A percentile compares a stretch with the other conserved stretches of the same genome.
These are phyloP conservation scores for Saccharomycopsis crataegensis DNA, from an alignment of 1,139 yeast species.

Conservation along the genomic window DNA sequence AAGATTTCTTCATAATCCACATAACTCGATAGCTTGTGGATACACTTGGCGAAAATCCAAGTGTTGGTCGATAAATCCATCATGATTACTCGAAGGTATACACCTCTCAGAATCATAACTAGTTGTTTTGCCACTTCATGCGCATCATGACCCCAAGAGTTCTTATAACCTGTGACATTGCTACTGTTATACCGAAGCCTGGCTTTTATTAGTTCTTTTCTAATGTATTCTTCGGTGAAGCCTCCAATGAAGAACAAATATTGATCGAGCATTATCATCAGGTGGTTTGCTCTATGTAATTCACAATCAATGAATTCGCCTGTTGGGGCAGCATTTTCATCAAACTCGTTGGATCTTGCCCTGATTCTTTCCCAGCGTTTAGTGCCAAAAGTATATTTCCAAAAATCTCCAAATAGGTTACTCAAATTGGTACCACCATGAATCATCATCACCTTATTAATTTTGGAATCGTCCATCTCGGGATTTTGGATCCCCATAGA, in stretches of 20 bases:
- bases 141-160: conserved; percentile 9
- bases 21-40: conserved; percentile 1
- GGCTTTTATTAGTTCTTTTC: conserved; percentile 1
- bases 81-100: conserved; percentile 7
- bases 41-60: conserved; percentile 8
- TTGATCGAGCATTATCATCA: conserved; percentile 9
- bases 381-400: conserved; percentile 38
- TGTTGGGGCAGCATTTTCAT: conserved; percentile 1
- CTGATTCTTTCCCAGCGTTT: conserved; percentile 32
- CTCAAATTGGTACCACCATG: conserved; percentile 41
- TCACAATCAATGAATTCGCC: neutral
- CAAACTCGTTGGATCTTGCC: conserved; percentile 3
- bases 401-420: conserved; percentile 36
- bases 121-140: conserved; percentile 8
- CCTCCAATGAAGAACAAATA: conserved; percentile 14
- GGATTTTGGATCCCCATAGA: neutral
- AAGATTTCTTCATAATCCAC: neutral
- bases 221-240: neutral
- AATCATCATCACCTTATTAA: conserved; percentile 25
- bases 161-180: neutral
- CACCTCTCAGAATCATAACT: neutral
- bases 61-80: conserved; percentile 8
- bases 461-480: neutral
- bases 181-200: neutral
- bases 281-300: conserved; percentile 10